These are phyloP conservation scores for Aspergillus novoparasiticus DNA, from an alignment of 2,329 filamentous ascomycete species.

Conservation along the genomic window DNA sequence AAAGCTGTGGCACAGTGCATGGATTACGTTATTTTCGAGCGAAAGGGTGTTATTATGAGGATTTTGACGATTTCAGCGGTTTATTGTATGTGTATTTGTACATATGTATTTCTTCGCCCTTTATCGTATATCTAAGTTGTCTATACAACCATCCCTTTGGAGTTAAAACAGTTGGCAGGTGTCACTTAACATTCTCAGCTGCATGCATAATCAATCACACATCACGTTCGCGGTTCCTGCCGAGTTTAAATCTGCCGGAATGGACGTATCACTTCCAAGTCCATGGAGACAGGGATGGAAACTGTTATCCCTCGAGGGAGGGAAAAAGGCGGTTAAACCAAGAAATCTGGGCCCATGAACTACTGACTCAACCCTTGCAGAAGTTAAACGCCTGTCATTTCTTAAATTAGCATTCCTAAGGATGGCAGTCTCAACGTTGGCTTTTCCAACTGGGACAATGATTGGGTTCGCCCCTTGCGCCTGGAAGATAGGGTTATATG, in stretches of 20 bases:
- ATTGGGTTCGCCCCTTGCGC: background rate
- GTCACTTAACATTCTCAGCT: background rate
- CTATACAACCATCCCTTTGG: background rate
- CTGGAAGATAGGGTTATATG: background rate
- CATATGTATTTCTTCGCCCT: background rate
- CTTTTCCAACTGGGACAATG: background rate
- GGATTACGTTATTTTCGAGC: background rate
- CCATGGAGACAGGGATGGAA: background rate
- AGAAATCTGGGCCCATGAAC: background rate
- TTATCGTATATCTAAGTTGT: background rate
- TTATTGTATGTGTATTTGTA: background rate
- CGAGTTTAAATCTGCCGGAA: background rate
- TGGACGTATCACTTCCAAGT: background rate
- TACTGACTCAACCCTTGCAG: background rate
- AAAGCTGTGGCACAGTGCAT: background rate
- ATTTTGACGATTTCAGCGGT: background rate
- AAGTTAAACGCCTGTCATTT: background rate
- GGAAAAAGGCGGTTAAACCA: background rate
- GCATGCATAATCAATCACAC: background rate
- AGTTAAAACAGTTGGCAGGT: background rate
- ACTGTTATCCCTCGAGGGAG: background rate
- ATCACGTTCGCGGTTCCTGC: background rate
- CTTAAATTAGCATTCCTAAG: constrained; percentile 2
- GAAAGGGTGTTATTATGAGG: background rate
- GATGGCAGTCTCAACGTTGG: background rate